Evolutionary conservation across 1,139 yeast genomes (phyloP).

Genomic region (Blastobotrys proliferans): DNA sequence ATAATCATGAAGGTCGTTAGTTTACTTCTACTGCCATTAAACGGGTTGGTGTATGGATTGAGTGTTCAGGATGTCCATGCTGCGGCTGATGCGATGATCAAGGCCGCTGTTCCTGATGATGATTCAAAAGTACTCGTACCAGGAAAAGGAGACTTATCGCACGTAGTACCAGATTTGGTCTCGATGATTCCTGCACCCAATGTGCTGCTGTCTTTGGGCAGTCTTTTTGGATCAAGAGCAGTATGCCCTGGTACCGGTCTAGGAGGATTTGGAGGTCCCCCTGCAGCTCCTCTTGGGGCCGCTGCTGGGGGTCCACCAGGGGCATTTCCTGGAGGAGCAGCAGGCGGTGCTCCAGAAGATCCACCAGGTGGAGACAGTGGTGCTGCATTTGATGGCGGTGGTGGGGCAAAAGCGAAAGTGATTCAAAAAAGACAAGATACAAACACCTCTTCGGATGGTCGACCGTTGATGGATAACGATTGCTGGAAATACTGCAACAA

Average conservation of each 20-base stretch:
- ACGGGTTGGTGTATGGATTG: not conserved
- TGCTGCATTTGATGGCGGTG: too few relatives aligned
- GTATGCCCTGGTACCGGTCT: conserved; percentile 12
- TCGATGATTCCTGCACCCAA: not conserved
- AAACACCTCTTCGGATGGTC: too few relatives aligned
- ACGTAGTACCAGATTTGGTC: conserved; percentile 4
- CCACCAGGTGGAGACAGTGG: too few relatives aligned
- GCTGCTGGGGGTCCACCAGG: too few relatives aligned
- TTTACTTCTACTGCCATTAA: too few relatives aligned
- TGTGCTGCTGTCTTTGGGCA: conserved; percentile 3
- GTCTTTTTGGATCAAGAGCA: not conserved
- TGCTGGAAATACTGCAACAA: conserved; percentile 26
- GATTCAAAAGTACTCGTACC: conserved; percentile 2
- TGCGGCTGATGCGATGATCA: not conserved
- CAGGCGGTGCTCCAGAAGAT: too few relatives aligned
- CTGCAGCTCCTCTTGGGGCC: too few relatives aligned
- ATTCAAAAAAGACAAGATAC: too few relatives aligned
- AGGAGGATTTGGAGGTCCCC: too few relatives aligned
- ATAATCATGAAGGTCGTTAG: too few relatives aligned
- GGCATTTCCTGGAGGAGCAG: too few relatives aligned
- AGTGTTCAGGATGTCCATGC: conserved; percentile 1
- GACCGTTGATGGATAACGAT: conserved; percentile 15
- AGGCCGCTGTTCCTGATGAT: not conserved
- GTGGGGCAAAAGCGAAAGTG: too few relatives aligned
- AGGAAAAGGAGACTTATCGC: not conserved